Evolutionary conservation across 2,329 filamentous ascomycete species (phyloP), one percentile per base, ranked within the genome.

Genomic region (Lachnellula arida): DNA sequence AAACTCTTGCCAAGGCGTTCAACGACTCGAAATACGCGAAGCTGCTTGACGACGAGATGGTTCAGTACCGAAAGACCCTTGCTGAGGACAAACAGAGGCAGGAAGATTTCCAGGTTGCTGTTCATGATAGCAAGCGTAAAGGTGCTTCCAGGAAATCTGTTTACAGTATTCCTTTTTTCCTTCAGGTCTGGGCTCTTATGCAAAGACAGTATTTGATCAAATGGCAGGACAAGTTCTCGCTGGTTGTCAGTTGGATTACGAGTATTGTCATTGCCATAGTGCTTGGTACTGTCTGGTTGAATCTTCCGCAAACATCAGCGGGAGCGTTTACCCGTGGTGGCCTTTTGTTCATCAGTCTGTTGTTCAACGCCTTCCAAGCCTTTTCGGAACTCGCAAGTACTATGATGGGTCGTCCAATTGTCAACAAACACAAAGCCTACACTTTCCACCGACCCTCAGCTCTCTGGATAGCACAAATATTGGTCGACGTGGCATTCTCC

Each of bases 291-390:
- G 84, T 94, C 4, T 96, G 87, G 76, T 78, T 91, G 56, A 76
- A 90, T 37, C 80, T 90, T 35, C 83, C 84, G 1, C 71, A 82
- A 51, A 84, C 78, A 0, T 84, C 82, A 1, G 82, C 82, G 34
- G 89, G 86, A 40, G 88, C 89, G 3, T 95, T 94, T 72, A 88
- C 86, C 63, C 85, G 90, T 69, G 89, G 89, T 60, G 90, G 89
- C 75, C 81, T 93, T 1, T 76, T 95, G 50, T 95, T 95, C 73
- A 84, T 91, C 53, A 77, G 87, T 22, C 80, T 95, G 1, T 74
- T 95, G 4, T 93, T 93, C 78, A 93, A 93, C 70, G 87, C 88
- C n/a, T 93, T 95, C 72, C 86, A 91, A 67, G 88, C 90, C 23
- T 92, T 94, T 67, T 82, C 86, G 0, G 90, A 95, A 70, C 73